Evolutionary conservation across 305 asterid species (phyloP).

Genomic region (Solanum hybrid): DNA sequence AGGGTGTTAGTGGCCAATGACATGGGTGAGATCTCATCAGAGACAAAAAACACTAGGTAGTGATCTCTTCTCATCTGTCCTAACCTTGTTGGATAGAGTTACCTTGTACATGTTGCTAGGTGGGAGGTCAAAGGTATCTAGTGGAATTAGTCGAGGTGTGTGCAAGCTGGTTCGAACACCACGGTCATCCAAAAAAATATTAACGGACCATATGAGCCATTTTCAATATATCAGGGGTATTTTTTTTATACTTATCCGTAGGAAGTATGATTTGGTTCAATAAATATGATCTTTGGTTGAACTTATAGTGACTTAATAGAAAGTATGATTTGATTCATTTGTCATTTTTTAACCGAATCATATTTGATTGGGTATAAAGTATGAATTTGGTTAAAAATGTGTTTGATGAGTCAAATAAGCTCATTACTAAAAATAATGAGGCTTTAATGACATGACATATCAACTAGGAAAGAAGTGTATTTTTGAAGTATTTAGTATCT

Average conservation of each 20-base stretch:
- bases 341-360: background rate
- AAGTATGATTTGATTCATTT: background rate
- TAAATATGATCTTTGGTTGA: background rate
- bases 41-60: background rate
- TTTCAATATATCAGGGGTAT: background rate
- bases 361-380: background rate
- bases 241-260: background rate
- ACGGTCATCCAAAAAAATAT: background rate
- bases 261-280: background rate
- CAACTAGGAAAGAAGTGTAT: background rate
- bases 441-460: background rate
- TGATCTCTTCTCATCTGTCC: background rate
- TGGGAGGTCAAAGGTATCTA: background rate
- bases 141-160: background rate
- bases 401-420: background rate
- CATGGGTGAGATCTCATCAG: background rate
- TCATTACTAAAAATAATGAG: background rate
- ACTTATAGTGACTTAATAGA: background rate
- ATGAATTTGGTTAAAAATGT: background rate
- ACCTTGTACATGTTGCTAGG: background rate
- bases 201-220: background rate
- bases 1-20: background rate
- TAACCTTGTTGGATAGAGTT: background rate
- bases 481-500: background rate
- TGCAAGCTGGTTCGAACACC: background rate